phyloP scores from a whole-genome alignment of 2,329 filamentous ascomycete genomes.

The Microdochium trichocladiopsis region DNA sequence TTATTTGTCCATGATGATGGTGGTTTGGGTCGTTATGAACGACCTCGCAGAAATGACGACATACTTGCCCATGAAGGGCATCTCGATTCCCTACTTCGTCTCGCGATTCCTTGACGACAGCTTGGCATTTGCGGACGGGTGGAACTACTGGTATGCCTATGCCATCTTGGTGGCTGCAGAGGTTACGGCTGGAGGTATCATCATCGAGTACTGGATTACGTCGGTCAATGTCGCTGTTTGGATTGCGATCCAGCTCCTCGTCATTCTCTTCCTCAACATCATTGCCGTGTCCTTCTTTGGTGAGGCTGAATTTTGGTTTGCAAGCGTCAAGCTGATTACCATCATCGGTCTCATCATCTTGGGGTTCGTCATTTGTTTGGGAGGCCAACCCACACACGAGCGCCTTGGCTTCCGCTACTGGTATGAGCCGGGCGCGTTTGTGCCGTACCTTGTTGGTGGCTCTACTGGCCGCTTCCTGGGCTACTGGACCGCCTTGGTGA shows the following conservation, averaged over 20 bases:
- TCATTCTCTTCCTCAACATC: slow-evolving; percentile 49
- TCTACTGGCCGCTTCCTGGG: slow-evolving; percentile 47
- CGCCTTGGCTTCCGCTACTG: slow-evolving; percentile 44
- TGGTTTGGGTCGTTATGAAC: slow-evolving; percentile 50
- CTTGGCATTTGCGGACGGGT: slow-evolving; percentile 48
- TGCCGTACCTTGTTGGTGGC: slow-evolving; percentile 37
- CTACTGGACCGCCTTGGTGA: slow-evolving; percentile 49
- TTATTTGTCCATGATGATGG: slow-evolving; percentile 49
- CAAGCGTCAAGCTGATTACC: slow-evolving; percentile 52
- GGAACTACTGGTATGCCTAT: slow-evolving; percentile 59
- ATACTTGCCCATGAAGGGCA: slow-evolving; percentile 47
- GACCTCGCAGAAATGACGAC: slow-evolving; percentile 46
- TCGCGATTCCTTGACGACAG: slow-evolving; percentile 48
- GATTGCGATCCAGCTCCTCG: slow-evolving; percentile 49
- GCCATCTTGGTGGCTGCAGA: slow-evolving; percentile 51
- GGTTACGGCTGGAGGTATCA: slow-evolving; percentile 47
- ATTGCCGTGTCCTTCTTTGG: slow-evolving; percentile 51
- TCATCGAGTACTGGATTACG: slow-evolving; percentile 54
- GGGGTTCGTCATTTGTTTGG: slow-evolving; percentile 48
- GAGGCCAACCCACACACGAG: slow-evolving; percentile 42
- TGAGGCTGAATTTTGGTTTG: slow-evolving; percentile 56
- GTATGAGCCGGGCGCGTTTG: slow-evolving; percentile 36
- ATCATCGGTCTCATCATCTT: slow-evolving; percentile 51
- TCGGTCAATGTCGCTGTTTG: slow-evolving; percentile 46
- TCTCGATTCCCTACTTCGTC: slow-evolving; percentile 50